Conservation (phyloP, 2,329 filamentous ascomycete genomes). For the Aureobasidium namibiae region DNA sequence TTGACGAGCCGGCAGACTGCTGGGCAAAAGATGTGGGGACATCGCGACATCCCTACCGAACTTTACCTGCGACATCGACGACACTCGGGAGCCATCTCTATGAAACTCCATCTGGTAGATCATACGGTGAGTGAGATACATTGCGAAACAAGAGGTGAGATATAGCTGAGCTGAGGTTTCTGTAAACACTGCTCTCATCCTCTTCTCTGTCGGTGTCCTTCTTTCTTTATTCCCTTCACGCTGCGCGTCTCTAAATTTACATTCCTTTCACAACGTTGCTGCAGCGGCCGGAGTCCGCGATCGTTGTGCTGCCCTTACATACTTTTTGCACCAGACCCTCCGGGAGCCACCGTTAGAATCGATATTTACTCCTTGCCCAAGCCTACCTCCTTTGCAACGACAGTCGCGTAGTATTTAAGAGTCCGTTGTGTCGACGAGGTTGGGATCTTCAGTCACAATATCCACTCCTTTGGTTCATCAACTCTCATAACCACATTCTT, state of each 20-base stretch:
- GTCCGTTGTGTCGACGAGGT: constrained; percentile 7
- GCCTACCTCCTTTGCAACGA: constrained; percentile 16
- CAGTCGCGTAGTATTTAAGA: constrained; percentile 13
- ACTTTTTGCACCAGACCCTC: constrained; percentile 4
- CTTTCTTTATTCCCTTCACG: not conserved
- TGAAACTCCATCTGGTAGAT: constrained; percentile 9
- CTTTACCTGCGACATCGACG: not conserved
- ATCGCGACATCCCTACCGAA: constrained; percentile 6
- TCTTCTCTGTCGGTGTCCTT: not conserved
- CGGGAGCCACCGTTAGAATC: constrained; percentile 15
- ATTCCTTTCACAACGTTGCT: constrained; percentile 13
- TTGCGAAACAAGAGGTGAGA: not conserved
- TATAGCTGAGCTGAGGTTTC: not conserved
- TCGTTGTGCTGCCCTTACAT: constrained; percentile 11
- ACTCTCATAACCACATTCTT: constrained; percentile 10
- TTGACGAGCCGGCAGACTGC: constrained; percentile 3
- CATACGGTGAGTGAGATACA: not conserved
- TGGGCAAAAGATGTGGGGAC: not conserved
- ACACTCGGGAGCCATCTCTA: not conserved
- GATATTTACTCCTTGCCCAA: constrained; percentile 16
- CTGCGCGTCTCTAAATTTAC: constrained; percentile 13
- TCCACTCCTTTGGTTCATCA: constrained; percentile 13
- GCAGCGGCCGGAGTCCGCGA: constrained; percentile 13
- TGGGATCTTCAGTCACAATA: constrained; percentile 11
- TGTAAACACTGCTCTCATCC: not conserved